Conservation (phyloP, 257 asterid species). For the Solanum sejunctum region DNA sequence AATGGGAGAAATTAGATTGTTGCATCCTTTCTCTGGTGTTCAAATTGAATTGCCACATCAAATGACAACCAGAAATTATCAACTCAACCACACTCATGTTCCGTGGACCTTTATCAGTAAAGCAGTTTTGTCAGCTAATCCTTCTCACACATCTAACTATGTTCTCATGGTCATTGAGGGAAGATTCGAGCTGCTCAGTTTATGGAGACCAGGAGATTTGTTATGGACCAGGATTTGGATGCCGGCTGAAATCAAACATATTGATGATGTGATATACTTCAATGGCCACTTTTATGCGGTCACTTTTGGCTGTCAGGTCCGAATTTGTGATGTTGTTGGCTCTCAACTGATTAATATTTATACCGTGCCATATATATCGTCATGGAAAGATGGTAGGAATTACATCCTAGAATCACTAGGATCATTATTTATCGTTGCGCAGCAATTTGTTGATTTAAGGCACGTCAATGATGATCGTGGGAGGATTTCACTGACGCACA, state of each 20-base stretch:
- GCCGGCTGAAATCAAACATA: too few species aligned
- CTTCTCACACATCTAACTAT: neutral
- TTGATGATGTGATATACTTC: neutral
- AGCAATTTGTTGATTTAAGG: neutral
- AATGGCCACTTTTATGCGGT: neutral
- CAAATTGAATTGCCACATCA: neutral
- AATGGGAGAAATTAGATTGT: neutral
- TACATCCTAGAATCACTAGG: neutral
- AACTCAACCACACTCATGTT: neutral
- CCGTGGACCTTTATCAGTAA: neutral
- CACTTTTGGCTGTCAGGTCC: neutral
- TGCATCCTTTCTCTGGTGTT: neutral
- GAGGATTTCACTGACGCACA: neutral
- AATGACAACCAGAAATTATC: neutral
- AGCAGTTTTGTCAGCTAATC: neutral
- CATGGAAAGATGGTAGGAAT: neutral
- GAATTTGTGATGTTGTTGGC: neutral
- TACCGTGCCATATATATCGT: neutral
- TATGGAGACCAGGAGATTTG: neutral
- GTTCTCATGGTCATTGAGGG: neutral
- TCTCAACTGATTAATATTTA: too few species aligned
- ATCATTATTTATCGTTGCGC: neutral
- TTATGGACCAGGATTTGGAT: neutral
- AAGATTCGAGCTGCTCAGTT: neutral
- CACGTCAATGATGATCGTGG: too few species aligned